A percentile compares a stretch with the other conserved stretches of the same genome.
Evolutionary conservation across 768 basidiomycete species (phyloP).

Genomic region (Lentinula edodes): DNA sequence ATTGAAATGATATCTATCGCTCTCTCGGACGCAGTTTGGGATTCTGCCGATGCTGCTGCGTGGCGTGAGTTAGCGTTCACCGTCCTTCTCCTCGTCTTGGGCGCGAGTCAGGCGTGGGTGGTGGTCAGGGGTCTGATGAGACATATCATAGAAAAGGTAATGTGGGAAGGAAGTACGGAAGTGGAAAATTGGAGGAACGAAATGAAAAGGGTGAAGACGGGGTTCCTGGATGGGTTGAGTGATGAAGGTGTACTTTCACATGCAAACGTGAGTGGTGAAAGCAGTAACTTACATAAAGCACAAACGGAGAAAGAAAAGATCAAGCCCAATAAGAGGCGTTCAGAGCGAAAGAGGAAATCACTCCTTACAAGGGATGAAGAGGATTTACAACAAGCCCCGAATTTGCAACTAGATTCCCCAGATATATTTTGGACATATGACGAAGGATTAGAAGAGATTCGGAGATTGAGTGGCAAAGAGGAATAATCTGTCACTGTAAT

Average conservation of each 20-base stretch:
- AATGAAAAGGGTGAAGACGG: slow-evolving; percentile 42
- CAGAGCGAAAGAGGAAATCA: neutral
- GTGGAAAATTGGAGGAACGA: slow-evolving; percentile 49
- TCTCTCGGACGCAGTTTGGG: neutral
- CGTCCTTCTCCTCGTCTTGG: slow-evolving; percentile 68
- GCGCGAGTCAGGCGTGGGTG: slow-evolving; percentile 84
- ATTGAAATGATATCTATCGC: neutral
- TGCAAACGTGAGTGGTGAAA: neutral
- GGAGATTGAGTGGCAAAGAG: slow-evolving; percentile 53
- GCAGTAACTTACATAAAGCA: neutral
- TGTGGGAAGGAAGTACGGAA: slow-evolving; percentile 74
- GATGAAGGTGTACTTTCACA: neutral
- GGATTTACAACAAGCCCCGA: neutral
- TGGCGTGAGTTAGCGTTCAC: slow-evolving; percentile 51
- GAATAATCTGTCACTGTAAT: slow-evolving; percentile 20
- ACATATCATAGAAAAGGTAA: slow-evolving; percentile 65
- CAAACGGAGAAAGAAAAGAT: neutral
- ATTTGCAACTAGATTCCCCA: neutral
- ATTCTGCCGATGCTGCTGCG: slow-evolving; percentile 22
- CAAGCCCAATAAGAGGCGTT: neutral
- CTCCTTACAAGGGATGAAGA: neutral
- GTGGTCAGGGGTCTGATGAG: slow-evolving; percentile 56
- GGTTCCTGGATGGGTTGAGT: slow-evolving; percentile 26
- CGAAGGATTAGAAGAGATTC: slow-evolving; percentile 71
- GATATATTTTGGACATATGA: slow-evolving; percentile 62